Percentiles rank a stretch among this genome's conserved stretches.
Conservation (phyloP, 2,329 filamentous ascomycete species). For the Cercospora zeina region DNA sequence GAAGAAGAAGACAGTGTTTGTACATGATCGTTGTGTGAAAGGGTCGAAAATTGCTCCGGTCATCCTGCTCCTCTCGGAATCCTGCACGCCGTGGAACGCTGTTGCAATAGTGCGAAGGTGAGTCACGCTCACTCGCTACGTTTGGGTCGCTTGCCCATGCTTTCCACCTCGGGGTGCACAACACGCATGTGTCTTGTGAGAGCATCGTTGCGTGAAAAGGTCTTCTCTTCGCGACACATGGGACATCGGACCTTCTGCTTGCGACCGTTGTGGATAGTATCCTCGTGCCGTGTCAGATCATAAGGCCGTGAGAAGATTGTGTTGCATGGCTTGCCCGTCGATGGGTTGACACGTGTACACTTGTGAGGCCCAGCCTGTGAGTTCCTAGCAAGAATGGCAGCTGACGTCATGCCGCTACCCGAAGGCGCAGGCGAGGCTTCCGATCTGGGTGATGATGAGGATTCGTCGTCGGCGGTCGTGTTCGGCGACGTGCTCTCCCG, state of each 20-base stretch:
- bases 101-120: not conserved
- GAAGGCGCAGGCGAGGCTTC: conserved; percentile 36
- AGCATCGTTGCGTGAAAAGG: conserved; percentile 92
- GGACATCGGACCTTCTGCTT: conserved; percentile 95
- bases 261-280: conserved; percentile 92
- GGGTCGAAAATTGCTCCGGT: not conserved
- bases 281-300: conserved; percentile 93
- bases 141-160: conserved; percentile 64
- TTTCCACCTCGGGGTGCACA: conserved; percentile 84
- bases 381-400: conserved; percentile 63
- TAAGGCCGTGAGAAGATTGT: conserved; percentile 94
- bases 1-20: not conserved
- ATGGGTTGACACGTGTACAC: conserved; percentile 90
- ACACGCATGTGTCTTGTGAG: conserved; percentile 92
- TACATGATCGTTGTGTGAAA: not conserved
- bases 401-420: conserved; percentile 52
- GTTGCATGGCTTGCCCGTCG: conserved; percentile 91
- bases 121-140: conserved; percentile 36
- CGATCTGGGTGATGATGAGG: conserved; percentile 37
- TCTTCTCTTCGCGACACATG: conserved; percentile 93
- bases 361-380: conserved; percentile 91
- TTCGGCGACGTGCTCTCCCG: conserved; percentile 34
- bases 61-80: not conserved
- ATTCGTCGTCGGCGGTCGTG: conserved; percentile 42
- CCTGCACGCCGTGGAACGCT: not conserved